Conservation (phyloP, 192 early-diverging fungal genomes). For the Backusella liffmaniae region DNA sequence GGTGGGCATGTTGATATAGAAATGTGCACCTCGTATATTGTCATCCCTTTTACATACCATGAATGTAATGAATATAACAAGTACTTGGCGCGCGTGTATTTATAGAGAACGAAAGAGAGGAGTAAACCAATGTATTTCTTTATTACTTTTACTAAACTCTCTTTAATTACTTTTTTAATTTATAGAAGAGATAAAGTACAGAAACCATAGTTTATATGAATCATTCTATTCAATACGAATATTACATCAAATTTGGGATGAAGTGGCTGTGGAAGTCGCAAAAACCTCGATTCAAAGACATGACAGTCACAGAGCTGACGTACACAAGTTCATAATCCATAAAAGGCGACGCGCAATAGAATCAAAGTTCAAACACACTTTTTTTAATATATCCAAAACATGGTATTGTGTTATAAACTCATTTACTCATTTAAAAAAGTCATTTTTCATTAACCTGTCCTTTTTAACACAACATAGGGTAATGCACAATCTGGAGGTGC, state of each 20-base stretch:
- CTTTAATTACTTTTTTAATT: too few relatives aligned
- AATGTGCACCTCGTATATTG: too few relatives aligned
- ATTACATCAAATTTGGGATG: background rate
- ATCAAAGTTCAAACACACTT: background rate
- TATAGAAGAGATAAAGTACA: too few relatives aligned
- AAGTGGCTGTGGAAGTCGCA: background rate
- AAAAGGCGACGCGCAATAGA: background rate
- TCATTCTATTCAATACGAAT: too few relatives aligned
- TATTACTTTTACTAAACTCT: too few relatives aligned
- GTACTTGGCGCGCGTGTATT: too few relatives aligned
- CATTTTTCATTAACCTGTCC: background rate
- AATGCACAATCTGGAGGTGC: conserved; percentile 79
- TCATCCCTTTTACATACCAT: too few relatives aligned
- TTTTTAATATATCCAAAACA: background rate
- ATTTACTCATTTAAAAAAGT: background rate
- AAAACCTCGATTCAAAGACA: background rate
- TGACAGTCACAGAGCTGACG: background rate
- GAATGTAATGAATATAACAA: too few relatives aligned
- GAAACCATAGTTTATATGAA: too few relatives aligned
- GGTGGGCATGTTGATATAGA: too few relatives aligned
- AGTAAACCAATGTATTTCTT: too few relatives aligned
- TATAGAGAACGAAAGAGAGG: too few relatives aligned
- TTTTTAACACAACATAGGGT: conserved; percentile 52
- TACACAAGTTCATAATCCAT: background rate
- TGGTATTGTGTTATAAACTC: background rate